These are phyloP conservation scores for Hypomontagnella monticulosa DNA, from an alignment of 495 filamentous ascomycete genomes.

Conservation along the genomic window DNA sequence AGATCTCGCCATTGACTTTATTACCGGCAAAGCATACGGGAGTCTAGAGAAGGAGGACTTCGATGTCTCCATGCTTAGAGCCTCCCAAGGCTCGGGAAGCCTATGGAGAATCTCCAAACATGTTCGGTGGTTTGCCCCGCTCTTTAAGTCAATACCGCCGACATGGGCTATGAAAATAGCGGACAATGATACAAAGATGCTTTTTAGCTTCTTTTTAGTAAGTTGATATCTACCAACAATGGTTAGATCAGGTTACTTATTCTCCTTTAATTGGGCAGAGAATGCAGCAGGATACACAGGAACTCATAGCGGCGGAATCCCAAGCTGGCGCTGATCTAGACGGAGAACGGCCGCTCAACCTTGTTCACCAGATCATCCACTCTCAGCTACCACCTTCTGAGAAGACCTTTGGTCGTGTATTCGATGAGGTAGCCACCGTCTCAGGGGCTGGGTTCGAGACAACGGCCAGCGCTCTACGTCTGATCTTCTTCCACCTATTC, in stretches of 20 bases:
- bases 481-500: conserved; percentile 42
- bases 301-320: conserved; percentile 24
- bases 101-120: conserved; percentile 48
- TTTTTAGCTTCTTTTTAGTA: conserved; percentile 41
- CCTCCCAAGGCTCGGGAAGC: conserved; percentile 28
- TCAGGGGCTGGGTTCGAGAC: conserved; percentile 48
- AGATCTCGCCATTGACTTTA: conserved; percentile 45
- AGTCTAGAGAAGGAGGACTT: conserved; percentile 46
- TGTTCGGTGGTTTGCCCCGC: conserved; percentile 41
- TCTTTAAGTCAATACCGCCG: conserved; percentile 38
- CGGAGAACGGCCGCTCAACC: conserved; percentile 22
- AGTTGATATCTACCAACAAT: neutral
- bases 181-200: conserved; percentile 35
- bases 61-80: conserved; percentile 25
- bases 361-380: conserved; percentile 46
- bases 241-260: too few relatives aligned
- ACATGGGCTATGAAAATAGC: conserved; percentile 35
- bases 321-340: too few relatives aligned
- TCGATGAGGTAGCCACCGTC: conserved; percentile 38
- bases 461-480: conserved; percentile 40
- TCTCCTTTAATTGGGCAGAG: too few relatives aligned
- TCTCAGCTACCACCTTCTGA: conserved; percentile 44
- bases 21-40: conserved; percentile 43
- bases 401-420: conserved; percentile 42
- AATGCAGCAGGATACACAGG: conserved; percentile 24